phyloP scores from a whole-genome alignment of 163 green algal genomes.

The Scenedesmus sp. region DNA sequence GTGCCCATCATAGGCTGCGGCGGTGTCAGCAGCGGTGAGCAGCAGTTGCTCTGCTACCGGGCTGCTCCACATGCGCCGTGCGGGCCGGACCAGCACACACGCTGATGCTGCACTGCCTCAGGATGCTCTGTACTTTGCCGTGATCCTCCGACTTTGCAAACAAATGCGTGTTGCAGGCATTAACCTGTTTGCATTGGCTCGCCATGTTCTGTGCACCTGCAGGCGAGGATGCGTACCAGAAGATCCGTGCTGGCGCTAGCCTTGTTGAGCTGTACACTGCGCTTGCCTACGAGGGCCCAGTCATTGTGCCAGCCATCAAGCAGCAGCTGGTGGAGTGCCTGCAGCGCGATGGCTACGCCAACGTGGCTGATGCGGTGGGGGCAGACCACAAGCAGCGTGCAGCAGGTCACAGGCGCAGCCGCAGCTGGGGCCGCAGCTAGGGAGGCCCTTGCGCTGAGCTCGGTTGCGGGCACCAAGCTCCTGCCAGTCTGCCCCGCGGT shows the following conservation, averaged over 20 bases:
- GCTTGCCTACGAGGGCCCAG: slow-evolving; percentile 92
- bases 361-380: slow-evolving; percentile 92
- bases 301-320: slow-evolving; percentile 92
- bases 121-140: too few species aligned
- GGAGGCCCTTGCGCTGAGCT: not conserved
- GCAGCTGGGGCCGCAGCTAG: slow-evolving; percentile 13
- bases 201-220: not conserved
- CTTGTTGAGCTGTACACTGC: slow-evolving; percentile 98
- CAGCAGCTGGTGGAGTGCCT: slow-evolving; percentile 89
- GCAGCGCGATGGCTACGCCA: slow-evolving; percentile 86
- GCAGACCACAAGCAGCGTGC: slow-evolving; percentile 75
- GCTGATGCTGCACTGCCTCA: too few species aligned
- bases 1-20: slow-evolving; percentile 96
- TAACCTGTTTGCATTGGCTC: not conserved
- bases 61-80: not conserved
- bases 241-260: slow-evolving; percentile 96
- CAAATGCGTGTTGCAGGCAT: not conserved
- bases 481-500: not conserved
- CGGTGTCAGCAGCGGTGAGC: slow-evolving; percentile 85
- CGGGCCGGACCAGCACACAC: not conserved
- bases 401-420: not conserved
- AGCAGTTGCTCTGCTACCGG: not conserved
- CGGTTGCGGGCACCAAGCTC: too few species aligned
- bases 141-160: not conserved
- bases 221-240: slow-evolving; percentile 92